Evolutionary conservation across 371 early-diverging fungal species (phyloP), one percentile per base, ranked within the genome.

Genomic region (Syncephalastrum monosporum): DNA sequence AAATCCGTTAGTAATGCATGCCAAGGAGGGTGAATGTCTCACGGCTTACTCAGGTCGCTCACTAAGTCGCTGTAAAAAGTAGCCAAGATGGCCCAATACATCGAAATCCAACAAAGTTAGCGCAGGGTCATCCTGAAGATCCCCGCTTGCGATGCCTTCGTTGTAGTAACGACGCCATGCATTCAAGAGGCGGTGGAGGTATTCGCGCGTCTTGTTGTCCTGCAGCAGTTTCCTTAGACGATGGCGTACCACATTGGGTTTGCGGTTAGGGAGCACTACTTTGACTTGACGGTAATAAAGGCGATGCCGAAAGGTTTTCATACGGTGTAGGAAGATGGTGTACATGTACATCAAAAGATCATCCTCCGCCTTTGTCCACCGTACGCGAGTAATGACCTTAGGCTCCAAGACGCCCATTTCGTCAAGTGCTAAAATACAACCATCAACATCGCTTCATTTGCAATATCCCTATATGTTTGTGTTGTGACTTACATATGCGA

Each of bases 361-460:
- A 48, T 84, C 84, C 43, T 83, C 83, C 13, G 77, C 63, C 1
- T 49, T 38, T 4, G 65, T 64, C 82, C 83, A 86, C 0, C 15
- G n/a, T 0, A 33, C 27, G 19, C 79, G 66, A n/a, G 25, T 53
- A 13, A 58, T 53, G 27, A 46, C n/a, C 19, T 23, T 16, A n/a
- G 38, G 38, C 10, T 33, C 38, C 38, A 33, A 10, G 0, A 33
- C 38, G 38, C 38, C 38, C 7, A 33, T 1, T 2, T 33, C 38
- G 12, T 33, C 38, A 8, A 8, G 12, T 33, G 38, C 38, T 33
- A 33, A 27, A 27, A 5, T 5, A 12, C 12, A 10, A 0, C 1
- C 8, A 33, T 33, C 12, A 33, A 10, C 8, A 33, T 33, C 38
- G 2, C 2, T 33, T 10, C 12, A 33, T 10, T 10, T 33, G 21